Evolutionary conservation across 2,329 filamentous ascomycete species (phyloP), one percentile per base, ranked within the genome.

Genomic region (Penicillium sp.): DNA sequence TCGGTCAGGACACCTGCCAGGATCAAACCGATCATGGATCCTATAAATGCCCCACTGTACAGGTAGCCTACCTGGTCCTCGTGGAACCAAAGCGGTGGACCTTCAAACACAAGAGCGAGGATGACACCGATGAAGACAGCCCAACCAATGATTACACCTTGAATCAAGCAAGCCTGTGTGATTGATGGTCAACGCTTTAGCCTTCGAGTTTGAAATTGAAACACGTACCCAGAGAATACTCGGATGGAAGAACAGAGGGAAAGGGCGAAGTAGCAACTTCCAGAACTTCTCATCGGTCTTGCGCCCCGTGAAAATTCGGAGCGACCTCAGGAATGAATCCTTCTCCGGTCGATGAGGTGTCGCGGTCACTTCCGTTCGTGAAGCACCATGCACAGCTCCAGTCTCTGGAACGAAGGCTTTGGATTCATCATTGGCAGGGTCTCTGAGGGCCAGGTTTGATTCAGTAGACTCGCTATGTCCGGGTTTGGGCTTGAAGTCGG

Each of bases 91-190:
- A 93, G 85, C 0, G 91, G 91, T 1, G 89, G 88, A 1, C 89
- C 88, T 49, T 96, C 83, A 78, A 95, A 94, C 66, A 96, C 88
- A 60, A 88, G 86, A n/a, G 88, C 90, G 48, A 96, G 79, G 65
- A 95, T 87, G 61, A 95, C 89, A 58, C 91, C 90, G 65, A 96
- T 94, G 71, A 97, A 91, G 15, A 97, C 91, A 1, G 93, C 96
- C 93, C 94, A 98, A 64, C 93, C 94, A 70, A 97, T 96, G 71
- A 96, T 86, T 4, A 90, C 86, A 15, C 93, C 93, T 81, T 96
- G 93, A 52, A 93, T 91, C 3, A 97, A 81, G 69, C 84, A 87
- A 15, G 84, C 83, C 77, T 78, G 49, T 5, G 2, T 20, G 6
- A 39, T 15, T 34, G 4, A 34, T 47, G 17, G 22, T 57, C 15